Evolutionary conservation across 805 yeast species (phyloP), one percentile per base, ranked within the genome.

Genomic region (Wickerhamomyces xylosicus): DNA sequence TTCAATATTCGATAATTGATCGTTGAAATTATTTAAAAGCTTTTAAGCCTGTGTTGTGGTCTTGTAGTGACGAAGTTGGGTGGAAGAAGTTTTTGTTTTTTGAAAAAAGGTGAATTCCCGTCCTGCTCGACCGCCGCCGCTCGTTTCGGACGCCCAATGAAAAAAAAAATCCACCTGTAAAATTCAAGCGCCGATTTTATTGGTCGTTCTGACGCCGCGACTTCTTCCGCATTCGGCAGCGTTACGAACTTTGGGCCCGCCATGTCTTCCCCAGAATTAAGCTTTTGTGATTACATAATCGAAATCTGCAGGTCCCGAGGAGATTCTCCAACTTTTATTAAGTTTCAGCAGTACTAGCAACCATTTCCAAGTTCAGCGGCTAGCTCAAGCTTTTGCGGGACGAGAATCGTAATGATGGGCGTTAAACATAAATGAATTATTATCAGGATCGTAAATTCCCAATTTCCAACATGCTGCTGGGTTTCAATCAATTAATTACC

Each of bases 101-200:
- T 40, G 40, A 44, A 44, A 44, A 43, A 42, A 44, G 44, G 49
- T 41, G 46, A 36, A 42, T 36, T 44, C 14, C 29, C 14, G 8
- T 4, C 29, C 29, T 25, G 29, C 29, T 25, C 29, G 29, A 25
- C 29, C 29, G 29, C 29, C 29, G 29, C 29, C 29, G 14, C 29
- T 11, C n/a, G 29, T n/a, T n/a, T n/a, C n/a, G 14, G 13, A n/a
- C 29, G 29, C 29, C 29, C 29, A 25, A 25, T 25, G 29, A 25
- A 25, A 25, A 25, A 25, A 25, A 25, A 25, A 25, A 25, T 25
- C 29, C 29, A 25, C 29, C 29, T 25, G 29, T n/a, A 25, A 25
- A 25, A 25, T 25, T 25, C n/a, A 25, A 25, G 29, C 29, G 13
- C 29, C n/a, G 29, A 25, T 25, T 25, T 25, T 25, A 25, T 25